Evolutionary conservation across 345 rosid genomes (phyloP).

Genomic region (Dimocarpus longan): DNA sequence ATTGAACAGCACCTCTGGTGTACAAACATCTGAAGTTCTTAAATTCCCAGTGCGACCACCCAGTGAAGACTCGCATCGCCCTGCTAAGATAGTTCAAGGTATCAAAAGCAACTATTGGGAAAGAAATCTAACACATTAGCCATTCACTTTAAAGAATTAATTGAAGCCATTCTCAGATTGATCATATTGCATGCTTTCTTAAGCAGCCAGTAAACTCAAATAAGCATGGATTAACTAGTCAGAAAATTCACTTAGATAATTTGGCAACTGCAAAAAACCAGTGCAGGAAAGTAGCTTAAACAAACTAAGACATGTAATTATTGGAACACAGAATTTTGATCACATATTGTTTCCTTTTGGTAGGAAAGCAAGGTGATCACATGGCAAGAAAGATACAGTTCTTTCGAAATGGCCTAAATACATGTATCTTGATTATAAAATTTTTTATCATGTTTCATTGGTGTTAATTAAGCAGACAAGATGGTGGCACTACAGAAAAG

Average conservation of each 20-base stretch:
- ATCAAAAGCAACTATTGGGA: conserved; percentile 28
- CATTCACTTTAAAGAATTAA: neutral
- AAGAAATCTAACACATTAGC: conserved; percentile 14
- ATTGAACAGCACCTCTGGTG: conserved; percentile 78
- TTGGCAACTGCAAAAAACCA: neutral
- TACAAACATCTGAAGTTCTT: conserved; percentile 74
- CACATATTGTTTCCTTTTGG: neutral
- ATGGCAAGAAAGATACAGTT: neutral
- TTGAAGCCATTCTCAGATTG: neutral
- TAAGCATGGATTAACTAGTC: neutral
- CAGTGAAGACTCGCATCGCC: conserved; percentile 51
- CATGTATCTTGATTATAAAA: neutral
- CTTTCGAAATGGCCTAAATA: neutral
- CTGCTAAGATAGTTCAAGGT: conserved; percentile 40
- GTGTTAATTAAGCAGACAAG: neutral
- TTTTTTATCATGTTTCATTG: neutral
- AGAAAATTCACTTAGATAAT: neutral
- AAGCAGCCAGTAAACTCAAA: neutral
- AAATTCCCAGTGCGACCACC: conserved; percentile 59
- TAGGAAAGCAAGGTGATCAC: neutral
- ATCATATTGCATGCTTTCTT: neutral
- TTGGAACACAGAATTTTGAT: neutral
- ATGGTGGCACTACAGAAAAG: neutral
- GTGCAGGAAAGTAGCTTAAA: neutral
- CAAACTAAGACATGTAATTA: neutral